These are phyloP conservation scores for Linnemannia schmuckeri DNA, from an alignment of 192 early-diverging fungal species.

Conservation along the genomic window DNA sequence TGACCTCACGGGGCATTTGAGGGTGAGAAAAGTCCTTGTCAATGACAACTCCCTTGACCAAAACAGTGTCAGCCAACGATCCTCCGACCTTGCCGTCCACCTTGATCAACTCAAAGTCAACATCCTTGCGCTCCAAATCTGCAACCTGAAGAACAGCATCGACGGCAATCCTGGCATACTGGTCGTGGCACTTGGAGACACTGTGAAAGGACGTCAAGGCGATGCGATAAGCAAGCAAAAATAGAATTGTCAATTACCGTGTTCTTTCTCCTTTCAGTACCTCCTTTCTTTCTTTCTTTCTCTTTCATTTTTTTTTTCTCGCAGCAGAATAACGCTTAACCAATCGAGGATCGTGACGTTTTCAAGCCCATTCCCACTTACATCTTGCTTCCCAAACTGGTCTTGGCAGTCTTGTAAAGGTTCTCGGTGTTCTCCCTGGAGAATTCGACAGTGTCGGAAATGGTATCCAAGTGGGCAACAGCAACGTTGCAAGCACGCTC, in stretches of 20 bases:
- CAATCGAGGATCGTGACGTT: neutral
- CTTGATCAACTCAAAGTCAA: slow-evolving; percentile 99
- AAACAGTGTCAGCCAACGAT: slow-evolving; percentile 90
- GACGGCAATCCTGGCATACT: slow-evolving; percentile 98
- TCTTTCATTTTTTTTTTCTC: neutral
- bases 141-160: slow-evolving; percentile 98
- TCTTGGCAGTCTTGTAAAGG: slow-evolving; percentile 96
- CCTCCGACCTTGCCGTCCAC: slow-evolving; percentile 99
- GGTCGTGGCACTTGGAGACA: slow-evolving; percentile 98
- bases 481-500: slow-evolving; percentile 97
- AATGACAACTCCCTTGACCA: slow-evolving; percentile 98
- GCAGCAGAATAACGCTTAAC: neutral
- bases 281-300: neutral
- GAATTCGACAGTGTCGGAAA: slow-evolving; percentile 93
- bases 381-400: slow-evolving; percentile 98
- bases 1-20: slow-evolving; percentile 98
- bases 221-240: neutral
- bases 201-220: slow-evolving; percentile 51
- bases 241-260: neutral
- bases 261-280: neutral
- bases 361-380: slow-evolving; percentile 53
- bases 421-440: slow-evolving; percentile 84
- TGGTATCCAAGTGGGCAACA: slow-evolving; percentile 89
- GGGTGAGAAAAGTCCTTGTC: slow-evolving; percentile 99
- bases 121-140: slow-evolving; percentile 98